Evolutionary conservation across 1,139 yeast species (phyloP).

Genomic region (Saccharomycopsis crataegensis): DNA sequence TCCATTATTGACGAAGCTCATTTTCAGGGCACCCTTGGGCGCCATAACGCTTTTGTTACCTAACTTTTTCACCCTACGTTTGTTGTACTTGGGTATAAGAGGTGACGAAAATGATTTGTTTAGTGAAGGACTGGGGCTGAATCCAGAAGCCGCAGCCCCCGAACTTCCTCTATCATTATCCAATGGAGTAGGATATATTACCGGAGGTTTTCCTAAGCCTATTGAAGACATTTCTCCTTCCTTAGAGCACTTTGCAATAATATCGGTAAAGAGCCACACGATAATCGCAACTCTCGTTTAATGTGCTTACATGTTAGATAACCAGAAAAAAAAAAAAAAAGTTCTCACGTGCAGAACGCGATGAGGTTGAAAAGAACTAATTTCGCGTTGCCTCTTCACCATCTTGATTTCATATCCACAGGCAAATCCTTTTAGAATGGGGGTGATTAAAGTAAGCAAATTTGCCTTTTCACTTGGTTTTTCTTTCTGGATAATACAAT

Average conservation of each 20-base stretch:
- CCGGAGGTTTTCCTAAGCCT: slow-evolving; percentile 19
- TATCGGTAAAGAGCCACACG: too few relatives aligned
- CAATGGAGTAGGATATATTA: slow-evolving; percentile 19
- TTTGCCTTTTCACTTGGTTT: background rate
- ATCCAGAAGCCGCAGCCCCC: background rate
- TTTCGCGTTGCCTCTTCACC: background rate
- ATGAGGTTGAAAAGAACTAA: too few relatives aligned
- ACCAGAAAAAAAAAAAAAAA: background rate
- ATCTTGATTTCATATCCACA: background rate
- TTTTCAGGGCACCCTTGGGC: background rate
- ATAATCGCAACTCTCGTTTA: too few relatives aligned
- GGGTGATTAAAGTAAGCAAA: background rate
- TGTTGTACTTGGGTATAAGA: slow-evolving; percentile 12
- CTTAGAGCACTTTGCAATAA: too few relatives aligned
- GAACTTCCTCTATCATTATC: background rate
- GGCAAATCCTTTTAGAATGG: background rate
- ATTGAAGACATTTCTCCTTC: slow-evolving; percentile 13
- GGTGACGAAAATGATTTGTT: slow-evolving; percentile 11
- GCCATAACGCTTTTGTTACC: background rate
- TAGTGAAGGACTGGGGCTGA: slow-evolving; percentile 1
- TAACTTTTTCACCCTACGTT: slow-evolving; percentile 12
- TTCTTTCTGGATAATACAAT: background rate
- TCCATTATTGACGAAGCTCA: background rate
- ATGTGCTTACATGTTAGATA: too few relatives aligned
- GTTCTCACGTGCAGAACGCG: background rate